Base-by-base conservation (phyloP, 495 filamentous ascomycete species). In the Opeltia flavorubescens region DNA sequence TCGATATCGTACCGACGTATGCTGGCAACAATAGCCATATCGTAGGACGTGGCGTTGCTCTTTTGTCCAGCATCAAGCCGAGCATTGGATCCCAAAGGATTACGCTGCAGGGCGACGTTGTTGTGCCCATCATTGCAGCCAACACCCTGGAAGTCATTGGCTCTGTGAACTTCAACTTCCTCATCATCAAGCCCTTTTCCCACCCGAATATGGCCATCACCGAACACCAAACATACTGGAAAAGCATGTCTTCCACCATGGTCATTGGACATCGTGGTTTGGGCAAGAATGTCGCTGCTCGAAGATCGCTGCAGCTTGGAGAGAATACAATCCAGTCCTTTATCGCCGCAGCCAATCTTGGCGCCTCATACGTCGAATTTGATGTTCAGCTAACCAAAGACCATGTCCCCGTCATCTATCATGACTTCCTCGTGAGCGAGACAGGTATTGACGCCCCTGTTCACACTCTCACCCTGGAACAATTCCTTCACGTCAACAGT, bases 351-450 rank as follows among this genome's bases (percentile, higher is more conserved):
- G 88, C 89, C 2, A 95, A 94, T 50, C 67, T 96, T 23, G 93
- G 91, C 3, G 89, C 89, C 1, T 78, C 81, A 15, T 93, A 94
- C 58, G 87, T 95, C 46, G 89, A 95, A 43, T 50, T 83, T 56
- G 91, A 98, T 58, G 91, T 99, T 2, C 93, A 99, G 59, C 70
- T 99, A 40, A 99, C 93, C 15, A 99, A 99, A 57, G 93, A 99
- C 59, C 89, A 91, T 62, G 87, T 99, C 6, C 93, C 93, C 15
- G 89, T 99, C 55, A 94, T 99, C 55, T 99, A 99, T 61, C 93
- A 99, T 61, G 93, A 99, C 62, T 99, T 99, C 55, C 71, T 99
- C 13, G 91, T 99, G 61, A 94, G 87, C 59, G 93, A 99, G 65
- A 99, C 93, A 0, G 93, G 93, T 1, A 94, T 94, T 48, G 93